Evolutionary conservation across 176 grass and related monocot species (phyloP), one percentile per base, ranked within the genome.

Genomic region (Triticum turgidum): DNA sequence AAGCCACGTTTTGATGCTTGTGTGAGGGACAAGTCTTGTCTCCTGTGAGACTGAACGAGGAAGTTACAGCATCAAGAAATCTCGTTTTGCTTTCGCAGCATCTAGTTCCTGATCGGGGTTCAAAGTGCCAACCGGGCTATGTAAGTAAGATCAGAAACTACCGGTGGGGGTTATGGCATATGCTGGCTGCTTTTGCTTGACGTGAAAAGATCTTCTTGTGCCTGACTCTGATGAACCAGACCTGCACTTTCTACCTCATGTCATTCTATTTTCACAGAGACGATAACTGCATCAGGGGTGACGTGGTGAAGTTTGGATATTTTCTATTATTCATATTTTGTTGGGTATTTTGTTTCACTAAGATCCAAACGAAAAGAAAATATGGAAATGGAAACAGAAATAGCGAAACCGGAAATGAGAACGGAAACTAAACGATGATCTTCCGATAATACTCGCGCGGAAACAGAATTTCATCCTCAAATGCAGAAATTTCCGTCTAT

Each of bases 1-100:
- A 86, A 89, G 90, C 78, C 71, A 92, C 10, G 89, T 91, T 91
- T 41, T 18, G 90, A 90, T 92, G 87, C 91, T 89, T 89, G 87
- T 92, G 86, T 92, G 63, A 87, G 44, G 32, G 17, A 75, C 87
- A 87, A 90, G 91, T 90, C 83, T 92, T 45, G 20, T 22, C 82
- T 52, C 63, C 69, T 82, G 49, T 35, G 84, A 75, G 69, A 51
- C 73, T 49, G 30, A 59, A 0, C 1, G 56, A 59, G 42, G 73
- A 92, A 90, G 84, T 90, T 79, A 86, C 79, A 29, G 84, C 88
- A 70, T 69, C 73, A 63, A 86, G 88, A 83, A 65, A 65, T 90
- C 88, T 72, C 32, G 42, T 4, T 25, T 42, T 20, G 59, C 85
- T 61, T 74, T n/a, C 44, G 21, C 89, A 80, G 80, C 85, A 38